Evolutionary conservation across 2,329 filamentous ascomycete genomes (phyloP).

Genomic region (Calonectria fujianensis): DNA sequence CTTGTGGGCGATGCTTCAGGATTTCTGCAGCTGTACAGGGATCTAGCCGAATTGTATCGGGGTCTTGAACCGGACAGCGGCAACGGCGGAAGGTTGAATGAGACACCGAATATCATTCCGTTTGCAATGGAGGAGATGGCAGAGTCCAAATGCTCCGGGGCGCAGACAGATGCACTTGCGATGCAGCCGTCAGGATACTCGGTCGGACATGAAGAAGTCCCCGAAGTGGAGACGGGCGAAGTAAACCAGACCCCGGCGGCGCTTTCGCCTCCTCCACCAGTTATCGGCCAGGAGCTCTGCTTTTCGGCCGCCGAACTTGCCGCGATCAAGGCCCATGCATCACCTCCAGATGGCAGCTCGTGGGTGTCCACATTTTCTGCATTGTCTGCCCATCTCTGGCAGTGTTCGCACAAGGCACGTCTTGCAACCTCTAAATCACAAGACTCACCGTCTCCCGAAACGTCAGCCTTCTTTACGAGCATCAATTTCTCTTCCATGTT

Average conservation of each 20-base stretch:
- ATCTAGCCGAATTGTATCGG: neutral
- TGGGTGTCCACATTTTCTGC: slow-evolving; percentile 5
- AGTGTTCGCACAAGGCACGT: neutral
- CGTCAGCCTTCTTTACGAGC: neutral
- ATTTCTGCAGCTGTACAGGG: neutral
- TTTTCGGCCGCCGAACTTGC: neutral
- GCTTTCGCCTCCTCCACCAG: neutral
- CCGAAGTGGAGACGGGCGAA: neutral
- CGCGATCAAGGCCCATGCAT: neutral
- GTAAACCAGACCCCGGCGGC: too few species aligned
- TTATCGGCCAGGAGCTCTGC: neutral
- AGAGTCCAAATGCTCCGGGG: neutral
- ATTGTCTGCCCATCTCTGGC: neutral
- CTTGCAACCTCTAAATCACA: neutral
- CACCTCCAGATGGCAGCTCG: neutral
- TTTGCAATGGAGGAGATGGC: neutral
- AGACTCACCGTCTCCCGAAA: neutral
- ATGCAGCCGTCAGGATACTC: neutral
- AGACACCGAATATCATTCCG: neutral
- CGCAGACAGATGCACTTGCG: neutral
- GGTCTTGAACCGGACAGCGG: neutral
- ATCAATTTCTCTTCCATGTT: too few species aligned
- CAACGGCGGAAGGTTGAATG: neutral
- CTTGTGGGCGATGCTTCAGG: neutral
- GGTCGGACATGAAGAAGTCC: neutral